A percentile compares a stretch with the other conserved stretches of the same genome.
phyloP scores from a whole-genome alignment of 2,329 filamentous ascomycete genomes.

The Talaromyces sp. region DNA sequence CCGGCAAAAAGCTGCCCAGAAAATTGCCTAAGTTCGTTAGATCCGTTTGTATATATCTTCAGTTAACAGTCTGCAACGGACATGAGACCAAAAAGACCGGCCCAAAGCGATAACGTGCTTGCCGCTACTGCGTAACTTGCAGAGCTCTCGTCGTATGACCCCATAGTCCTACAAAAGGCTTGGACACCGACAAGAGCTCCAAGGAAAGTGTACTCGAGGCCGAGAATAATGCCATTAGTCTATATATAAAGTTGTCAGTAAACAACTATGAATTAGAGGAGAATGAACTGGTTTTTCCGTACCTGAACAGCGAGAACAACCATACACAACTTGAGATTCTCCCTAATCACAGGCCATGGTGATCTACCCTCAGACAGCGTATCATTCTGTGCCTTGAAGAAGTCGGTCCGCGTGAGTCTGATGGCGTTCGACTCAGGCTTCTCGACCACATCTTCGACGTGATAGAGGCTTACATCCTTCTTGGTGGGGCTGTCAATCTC shows the following conservation, averaged over 20 bases:
- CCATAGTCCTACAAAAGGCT: background rate
- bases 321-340: background rate
- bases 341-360: background rate
- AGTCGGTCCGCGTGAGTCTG: background rate
- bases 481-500: too few species aligned
- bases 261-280: background rate
- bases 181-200: background rate
- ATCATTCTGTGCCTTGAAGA: background rate
- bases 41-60: background rate
- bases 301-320: background rate
- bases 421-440: background rate
- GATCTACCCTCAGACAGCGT: background rate
- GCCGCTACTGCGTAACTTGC: background rate
- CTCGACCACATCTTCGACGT: background rate
- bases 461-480: background rate
- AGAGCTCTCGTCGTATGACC: background rate
- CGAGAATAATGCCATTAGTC: background rate
- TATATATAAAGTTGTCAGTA: background rate
- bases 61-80: background rate
- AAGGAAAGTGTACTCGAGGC: background rate
- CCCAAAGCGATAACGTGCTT: background rate
- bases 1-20: background rate
- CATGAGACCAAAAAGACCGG: background rate
- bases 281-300: background rate
- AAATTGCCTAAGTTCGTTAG: background rate